A percentile compares a stretch with the other conserved stretches of the same genome.
phyloP scores from a whole-genome alignment of 495 filamentous ascomycete species.

The Hypoxylon lienhwacheense region DNA sequence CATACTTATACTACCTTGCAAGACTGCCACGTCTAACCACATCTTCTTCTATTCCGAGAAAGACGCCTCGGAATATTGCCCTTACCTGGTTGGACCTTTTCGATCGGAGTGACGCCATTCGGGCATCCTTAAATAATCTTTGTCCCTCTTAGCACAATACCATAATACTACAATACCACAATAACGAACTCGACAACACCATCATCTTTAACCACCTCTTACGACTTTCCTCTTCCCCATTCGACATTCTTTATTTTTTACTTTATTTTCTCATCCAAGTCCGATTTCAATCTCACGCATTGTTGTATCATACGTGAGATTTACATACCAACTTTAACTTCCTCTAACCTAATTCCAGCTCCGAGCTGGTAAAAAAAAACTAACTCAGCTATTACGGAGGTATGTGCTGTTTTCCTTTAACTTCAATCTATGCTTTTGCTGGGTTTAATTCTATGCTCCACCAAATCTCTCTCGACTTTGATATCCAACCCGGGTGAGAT shows the following conservation, averaged over 20 bases:
- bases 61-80: slow-evolving; percentile 9
- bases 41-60: slow-evolving; percentile 7
- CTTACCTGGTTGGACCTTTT: slow-evolving; percentile 12
- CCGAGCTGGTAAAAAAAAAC: neutral
- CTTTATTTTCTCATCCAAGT: neutral
- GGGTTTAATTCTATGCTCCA: neutral
- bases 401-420: slow-evolving; percentile 5
- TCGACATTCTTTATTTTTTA: slow-evolving; percentile 1
- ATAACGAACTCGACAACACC: too few relatives aligned
- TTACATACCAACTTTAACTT: neutral
- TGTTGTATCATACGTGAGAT: neutral
- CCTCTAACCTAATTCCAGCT: neutral
- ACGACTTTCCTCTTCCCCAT: neutral
- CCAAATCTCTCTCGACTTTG: neutral
- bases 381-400: neutral
- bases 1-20: slow-evolving; percentile 3
- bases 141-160: too few relatives aligned
- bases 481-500: neutral
- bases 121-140: slow-evolving; percentile 7
- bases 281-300: neutral
- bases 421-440: neutral
- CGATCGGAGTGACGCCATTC: neutral
- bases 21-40: slow-evolving; percentile 3
- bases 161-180: too few relatives aligned
- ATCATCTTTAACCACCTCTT: too few relatives aligned